Evolutionary conservation across 1,139 yeast species (phyloP).

Genomic region (Protomyces inundatus): DNA sequence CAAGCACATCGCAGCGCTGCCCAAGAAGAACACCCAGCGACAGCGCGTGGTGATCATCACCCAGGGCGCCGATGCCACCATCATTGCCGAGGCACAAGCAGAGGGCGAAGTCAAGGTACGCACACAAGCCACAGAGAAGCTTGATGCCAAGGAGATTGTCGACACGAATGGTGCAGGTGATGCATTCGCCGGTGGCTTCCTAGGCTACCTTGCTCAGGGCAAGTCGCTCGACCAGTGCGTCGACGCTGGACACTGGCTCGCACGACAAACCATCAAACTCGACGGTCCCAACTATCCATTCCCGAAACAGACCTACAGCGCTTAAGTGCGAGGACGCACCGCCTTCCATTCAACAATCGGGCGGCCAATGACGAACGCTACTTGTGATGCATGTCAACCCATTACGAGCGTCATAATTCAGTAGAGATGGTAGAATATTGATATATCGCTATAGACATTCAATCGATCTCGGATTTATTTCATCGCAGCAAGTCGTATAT

Average conservation of each 20-base stretch:
- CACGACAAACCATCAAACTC: constrained; percentile 82
- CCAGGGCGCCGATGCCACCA: constrained; percentile 75
- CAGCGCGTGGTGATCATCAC: constrained; percentile 79
- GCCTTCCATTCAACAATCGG: too few species aligned
- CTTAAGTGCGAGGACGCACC: not conserved
- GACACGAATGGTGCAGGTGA: constrained; percentile 99
- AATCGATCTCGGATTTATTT: too few species aligned
- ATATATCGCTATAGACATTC: too few species aligned
- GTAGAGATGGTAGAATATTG: too few species aligned
- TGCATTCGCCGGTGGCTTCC: constrained; percentile 96
- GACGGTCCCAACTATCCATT: constrained; percentile 58
- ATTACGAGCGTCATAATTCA: too few species aligned
- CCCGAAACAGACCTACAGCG: constrained; percentile 18
- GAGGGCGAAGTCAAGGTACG: constrained; percentile 44
- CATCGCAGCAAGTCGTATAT: too few species aligned
- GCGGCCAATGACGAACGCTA: too few species aligned
- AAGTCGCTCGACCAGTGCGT: constrained; percentile 56
- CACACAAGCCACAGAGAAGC: constrained; percentile 63
- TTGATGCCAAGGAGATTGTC: constrained; percentile 60
- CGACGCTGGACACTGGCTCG: constrained; percentile 96
- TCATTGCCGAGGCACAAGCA: constrained; percentile 50
- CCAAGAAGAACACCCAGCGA: constrained; percentile 65
- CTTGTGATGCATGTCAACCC: too few species aligned
- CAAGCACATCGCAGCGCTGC: constrained; percentile 68
- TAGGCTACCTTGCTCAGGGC: constrained; percentile 80